These are phyloP conservation scores for Volvox reticuliferus DNA, from an alignment of 139 green algal species.

Conservation along the genomic window DNA sequence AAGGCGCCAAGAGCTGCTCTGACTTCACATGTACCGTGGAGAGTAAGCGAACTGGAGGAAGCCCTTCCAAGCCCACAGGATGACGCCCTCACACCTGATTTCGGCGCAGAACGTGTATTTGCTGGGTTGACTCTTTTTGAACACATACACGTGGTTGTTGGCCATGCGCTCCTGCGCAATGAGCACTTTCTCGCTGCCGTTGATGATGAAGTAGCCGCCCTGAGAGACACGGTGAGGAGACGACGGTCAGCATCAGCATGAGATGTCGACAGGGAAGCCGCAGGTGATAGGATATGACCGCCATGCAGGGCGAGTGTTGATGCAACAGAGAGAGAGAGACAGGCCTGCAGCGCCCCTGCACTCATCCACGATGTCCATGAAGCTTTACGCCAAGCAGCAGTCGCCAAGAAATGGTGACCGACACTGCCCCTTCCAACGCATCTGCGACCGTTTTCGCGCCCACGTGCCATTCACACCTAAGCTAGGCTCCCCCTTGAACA, in stretches of 20 bases:
- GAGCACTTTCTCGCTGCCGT: constrained; percentile 98
- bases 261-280: not conserved
- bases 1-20: too few species aligned
- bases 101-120: constrained; percentile 95
- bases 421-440: not conserved
- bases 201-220: constrained; percentile 99
- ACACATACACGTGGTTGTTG: constrained; percentile 99
- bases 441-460: too few species aligned
- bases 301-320: not conserved
- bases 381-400: not conserved
- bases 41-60: too few species aligned
- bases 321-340: not conserved
- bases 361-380: too few species aligned
- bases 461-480: too few species aligned
- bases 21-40: too few species aligned
- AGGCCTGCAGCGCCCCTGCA: not conserved
- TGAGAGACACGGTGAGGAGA: constrained; percentile 34
- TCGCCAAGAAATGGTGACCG: not conserved
- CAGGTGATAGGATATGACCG: too few species aligned
- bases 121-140: constrained; percentile 94
- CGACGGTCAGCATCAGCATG: not conserved
- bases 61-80: too few species aligned
- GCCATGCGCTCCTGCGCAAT: constrained; percentile 99
- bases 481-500: too few species aligned
- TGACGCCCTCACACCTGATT: constrained; percentile 73